phyloP scores from a whole-genome alignment of 306 rosid genomes.

The Prinsepia uniflora region DNA sequence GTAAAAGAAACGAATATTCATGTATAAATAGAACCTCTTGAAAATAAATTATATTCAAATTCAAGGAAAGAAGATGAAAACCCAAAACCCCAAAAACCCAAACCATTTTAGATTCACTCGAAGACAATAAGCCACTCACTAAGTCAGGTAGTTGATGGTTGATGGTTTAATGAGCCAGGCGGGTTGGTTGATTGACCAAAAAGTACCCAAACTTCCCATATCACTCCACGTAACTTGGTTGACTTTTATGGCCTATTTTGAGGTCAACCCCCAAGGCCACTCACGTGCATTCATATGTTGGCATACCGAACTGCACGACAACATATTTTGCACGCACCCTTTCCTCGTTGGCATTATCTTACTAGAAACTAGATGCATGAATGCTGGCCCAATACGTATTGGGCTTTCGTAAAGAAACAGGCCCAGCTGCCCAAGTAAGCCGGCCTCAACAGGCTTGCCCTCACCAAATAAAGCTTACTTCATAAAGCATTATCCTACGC shows the following conservation, averaged over 20 bases:
- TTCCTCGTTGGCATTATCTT: too few relatives aligned
- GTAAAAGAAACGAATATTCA: too few relatives aligned
- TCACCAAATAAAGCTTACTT: not conserved
- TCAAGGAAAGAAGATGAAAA: too few relatives aligned
- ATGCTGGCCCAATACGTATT: not conserved
- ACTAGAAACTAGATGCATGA: not conserved
- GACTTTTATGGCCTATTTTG: not conserved
- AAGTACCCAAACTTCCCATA: not conserved
- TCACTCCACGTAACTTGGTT: constrained; percentile 8
- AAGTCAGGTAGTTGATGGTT: not conserved
- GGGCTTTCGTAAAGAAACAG: not conserved
- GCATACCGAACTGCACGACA: not conserved
- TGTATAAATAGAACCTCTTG: too few relatives aligned
- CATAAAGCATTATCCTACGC: too few relatives aligned
- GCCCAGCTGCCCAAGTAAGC: not conserved
- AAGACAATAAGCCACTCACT: too few relatives aligned
- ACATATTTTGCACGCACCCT: not conserved
- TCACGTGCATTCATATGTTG: not conserved
- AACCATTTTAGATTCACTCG: too few relatives aligned
- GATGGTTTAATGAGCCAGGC: not conserved
- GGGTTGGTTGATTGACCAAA: not conserved
- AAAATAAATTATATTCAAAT: too few relatives aligned
- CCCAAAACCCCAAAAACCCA: too few relatives aligned
- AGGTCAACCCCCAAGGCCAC: not conserved
- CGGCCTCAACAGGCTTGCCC: not conserved